Conservation (phyloP, 2,329 filamentous ascomycete species). For the Teratosphaeria nubilosa region DNA sequence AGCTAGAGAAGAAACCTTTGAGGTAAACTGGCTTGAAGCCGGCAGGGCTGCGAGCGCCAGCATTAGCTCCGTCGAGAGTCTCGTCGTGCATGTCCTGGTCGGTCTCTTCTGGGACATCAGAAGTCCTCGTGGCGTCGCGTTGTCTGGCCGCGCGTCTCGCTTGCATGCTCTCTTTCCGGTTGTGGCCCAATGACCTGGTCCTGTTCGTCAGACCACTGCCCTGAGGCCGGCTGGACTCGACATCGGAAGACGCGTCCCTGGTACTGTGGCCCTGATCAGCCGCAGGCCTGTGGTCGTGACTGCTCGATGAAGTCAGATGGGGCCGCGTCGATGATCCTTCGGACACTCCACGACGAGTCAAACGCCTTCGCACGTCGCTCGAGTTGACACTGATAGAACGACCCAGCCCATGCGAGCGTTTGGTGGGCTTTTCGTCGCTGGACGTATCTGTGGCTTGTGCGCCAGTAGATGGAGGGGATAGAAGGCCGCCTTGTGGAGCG, state of each 20-base stretch:
- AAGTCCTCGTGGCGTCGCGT: constrained; percentile 43
- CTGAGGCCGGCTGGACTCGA: constrained; percentile 27
- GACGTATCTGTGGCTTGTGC: constrained; percentile 40
- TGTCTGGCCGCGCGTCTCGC: constrained; percentile 50
- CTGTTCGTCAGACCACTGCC: constrained; percentile 57
- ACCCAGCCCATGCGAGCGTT: constrained; percentile 52
- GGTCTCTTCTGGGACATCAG: constrained; percentile 83
- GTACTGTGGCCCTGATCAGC: constrained; percentile 24
- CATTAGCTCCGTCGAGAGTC: constrained; percentile 37
- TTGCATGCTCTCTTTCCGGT: constrained; percentile 84
- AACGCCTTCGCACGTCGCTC: constrained; percentile 63
- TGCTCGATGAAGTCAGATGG: constrained; percentile 15
- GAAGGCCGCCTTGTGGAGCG: constrained; percentile 44
- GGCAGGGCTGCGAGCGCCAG: constrained; percentile 50
- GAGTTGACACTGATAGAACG: constrained; percentile 89
- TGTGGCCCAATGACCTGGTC: constrained; percentile 81
- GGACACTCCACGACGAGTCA: constrained; percentile 44
- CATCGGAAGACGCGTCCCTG: constrained; percentile 40
- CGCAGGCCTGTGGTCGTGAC: constrained; percentile 25
- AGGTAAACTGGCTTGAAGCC: constrained; percentile 89
- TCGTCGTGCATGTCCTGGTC: constrained; percentile 62
- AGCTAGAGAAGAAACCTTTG: constrained; percentile 94
- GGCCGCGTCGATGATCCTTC: constrained; percentile 39
- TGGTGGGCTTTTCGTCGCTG: constrained; percentile 8
- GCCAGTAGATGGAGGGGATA: constrained; percentile 54